Percentiles rank a stretch among this genome's conserved stretches.
Evolutionary conservation across 23 red algal species (phyloP).

Genomic region (Cyanidiococcus yangmingshanensis): DNA sequence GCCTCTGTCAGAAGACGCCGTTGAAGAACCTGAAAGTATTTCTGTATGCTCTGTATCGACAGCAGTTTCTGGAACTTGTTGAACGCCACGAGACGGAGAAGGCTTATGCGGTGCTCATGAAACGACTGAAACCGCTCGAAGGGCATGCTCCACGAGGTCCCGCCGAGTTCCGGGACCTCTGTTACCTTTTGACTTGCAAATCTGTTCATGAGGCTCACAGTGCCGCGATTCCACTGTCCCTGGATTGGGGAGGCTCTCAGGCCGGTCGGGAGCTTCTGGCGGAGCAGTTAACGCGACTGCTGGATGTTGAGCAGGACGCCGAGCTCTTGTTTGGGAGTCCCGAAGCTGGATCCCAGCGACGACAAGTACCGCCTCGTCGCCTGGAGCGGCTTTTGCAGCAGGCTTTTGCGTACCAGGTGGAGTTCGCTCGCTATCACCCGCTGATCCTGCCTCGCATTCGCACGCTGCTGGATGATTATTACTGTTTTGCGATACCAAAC

Average conservation of each 20-base stretch:
- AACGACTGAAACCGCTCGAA: constrained; percentile 82
- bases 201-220: constrained; percentile 68
- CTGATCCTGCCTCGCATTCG: constrained; percentile 60
- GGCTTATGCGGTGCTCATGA: constrained; percentile 70
- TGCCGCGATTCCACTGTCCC: constrained; percentile 12
- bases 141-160: constrained; percentile 42
- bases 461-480: constrained; percentile 78
- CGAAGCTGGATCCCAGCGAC: constrained; percentile 23
- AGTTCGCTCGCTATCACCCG: constrained; percentile 49
- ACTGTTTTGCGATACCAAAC: constrained; percentile 85
- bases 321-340: not conserved
- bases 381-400: constrained; percentile 73
- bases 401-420: constrained; percentile 80
- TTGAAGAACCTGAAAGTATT: constrained; percentile 77
- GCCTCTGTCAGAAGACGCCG: constrained; percentile 43
- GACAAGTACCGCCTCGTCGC: constrained; percentile 52
- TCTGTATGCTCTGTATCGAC: constrained; percentile 67
- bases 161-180: constrained; percentile 83
- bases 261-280: constrained; percentile 53
- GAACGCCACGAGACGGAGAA: constrained; percentile 79
- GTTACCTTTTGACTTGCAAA: constrained; percentile 98
- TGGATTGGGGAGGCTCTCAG: constrained; percentile 73
- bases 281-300: constrained; percentile 67
- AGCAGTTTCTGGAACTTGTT: constrained; percentile 94
- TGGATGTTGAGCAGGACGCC: constrained; percentile 56